These are phyloP conservation scores for Knoxdaviesia proteae DNA, from an alignment of 2,329 filamentous ascomycete species.

Conservation along the genomic window DNA sequence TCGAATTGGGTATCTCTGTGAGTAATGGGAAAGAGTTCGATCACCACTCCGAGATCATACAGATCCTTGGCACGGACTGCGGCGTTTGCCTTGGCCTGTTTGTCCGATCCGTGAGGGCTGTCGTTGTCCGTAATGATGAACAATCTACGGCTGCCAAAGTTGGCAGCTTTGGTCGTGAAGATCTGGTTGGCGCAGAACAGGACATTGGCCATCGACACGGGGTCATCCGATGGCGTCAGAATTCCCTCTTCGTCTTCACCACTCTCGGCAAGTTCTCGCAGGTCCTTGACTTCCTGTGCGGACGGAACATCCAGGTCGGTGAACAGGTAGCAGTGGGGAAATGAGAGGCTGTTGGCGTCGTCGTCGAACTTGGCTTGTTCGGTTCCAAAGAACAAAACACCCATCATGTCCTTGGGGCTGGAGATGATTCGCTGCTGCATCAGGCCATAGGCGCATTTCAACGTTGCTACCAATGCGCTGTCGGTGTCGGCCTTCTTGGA, in stretches of 20 bases:
- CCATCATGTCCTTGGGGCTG: conserved; percentile 93
- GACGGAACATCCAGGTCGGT: conserved; percentile 74
- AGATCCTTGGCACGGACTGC: conserved; percentile 81
- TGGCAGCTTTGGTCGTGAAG: conserved; percentile 84
- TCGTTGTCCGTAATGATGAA: conserved; percentile 95
- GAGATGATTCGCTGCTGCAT: conserved; percentile 99
- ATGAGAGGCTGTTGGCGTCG: conserved; percentile 41
- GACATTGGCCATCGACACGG: conserved; percentile 66
- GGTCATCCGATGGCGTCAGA: conserved; percentile 46
- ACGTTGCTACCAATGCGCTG: conserved; percentile 58
- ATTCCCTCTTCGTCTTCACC: conserved; percentile 51
- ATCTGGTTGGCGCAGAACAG: conserved; percentile 92
- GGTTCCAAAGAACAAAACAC: conserved; percentile 79
- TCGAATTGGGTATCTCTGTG: conserved; percentile 53
- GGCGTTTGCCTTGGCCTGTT: conserved; percentile 52
- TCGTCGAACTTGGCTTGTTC: conserved; percentile 62
- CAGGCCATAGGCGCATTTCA: conserved; percentile 84
- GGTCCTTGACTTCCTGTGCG: conserved; percentile 63
- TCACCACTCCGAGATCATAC: conserved; percentile 78
- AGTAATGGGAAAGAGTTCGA: conserved; percentile 84
- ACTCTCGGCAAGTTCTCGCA: conserved; percentile 60
- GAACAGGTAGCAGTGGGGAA: conserved; percentile 83
- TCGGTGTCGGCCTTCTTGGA: conserved; percentile 62
- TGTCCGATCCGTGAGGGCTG: conserved; percentile 56
- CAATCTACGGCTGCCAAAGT: conserved; percentile 79